Conservation (phyloP, 768 basidiomycete genomes). For the Lentinula aciculospora region DNA sequence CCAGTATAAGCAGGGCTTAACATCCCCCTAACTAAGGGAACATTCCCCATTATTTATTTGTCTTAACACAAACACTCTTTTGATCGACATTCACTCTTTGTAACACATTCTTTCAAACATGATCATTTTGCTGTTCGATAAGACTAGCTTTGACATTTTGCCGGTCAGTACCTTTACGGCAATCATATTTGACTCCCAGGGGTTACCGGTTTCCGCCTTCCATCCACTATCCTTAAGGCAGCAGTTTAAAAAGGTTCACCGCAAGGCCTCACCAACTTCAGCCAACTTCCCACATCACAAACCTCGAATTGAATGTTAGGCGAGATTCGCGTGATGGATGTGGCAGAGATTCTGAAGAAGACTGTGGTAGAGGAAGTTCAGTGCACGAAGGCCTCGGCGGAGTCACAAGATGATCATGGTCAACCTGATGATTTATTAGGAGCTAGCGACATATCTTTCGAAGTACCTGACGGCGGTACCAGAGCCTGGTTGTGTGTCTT, state of each 20-base stretch:
- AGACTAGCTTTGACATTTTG: too few relatives aligned
- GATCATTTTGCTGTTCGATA: too few relatives aligned
- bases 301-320: too few relatives aligned
- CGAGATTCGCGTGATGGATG: not conserved
- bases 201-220: too few relatives aligned
- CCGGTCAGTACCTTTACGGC: too few relatives aligned
- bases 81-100: not conserved
- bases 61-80: not conserved
- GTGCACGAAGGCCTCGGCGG: not conserved
- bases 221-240: too few relatives aligned
- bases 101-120: not conserved
- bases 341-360: not conserved
- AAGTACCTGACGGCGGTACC: constrained; percentile 11
- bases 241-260: too few relatives aligned
- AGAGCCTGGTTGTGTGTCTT: constrained; percentile 13
- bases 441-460: not conserved
- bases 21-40: not conserved
- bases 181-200: too few relatives aligned
- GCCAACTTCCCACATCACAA: too few relatives aligned
- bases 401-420: not conserved
- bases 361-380: not conserved
- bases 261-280: too few relatives aligned
- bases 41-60: not conserved
- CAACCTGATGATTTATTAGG: not conserved
- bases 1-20: not conserved